Percentiles rank a stretch among this genome's conserved stretches.
Conservation (phyloP, 345 rosid species). For the Populus simonii region DNA sequence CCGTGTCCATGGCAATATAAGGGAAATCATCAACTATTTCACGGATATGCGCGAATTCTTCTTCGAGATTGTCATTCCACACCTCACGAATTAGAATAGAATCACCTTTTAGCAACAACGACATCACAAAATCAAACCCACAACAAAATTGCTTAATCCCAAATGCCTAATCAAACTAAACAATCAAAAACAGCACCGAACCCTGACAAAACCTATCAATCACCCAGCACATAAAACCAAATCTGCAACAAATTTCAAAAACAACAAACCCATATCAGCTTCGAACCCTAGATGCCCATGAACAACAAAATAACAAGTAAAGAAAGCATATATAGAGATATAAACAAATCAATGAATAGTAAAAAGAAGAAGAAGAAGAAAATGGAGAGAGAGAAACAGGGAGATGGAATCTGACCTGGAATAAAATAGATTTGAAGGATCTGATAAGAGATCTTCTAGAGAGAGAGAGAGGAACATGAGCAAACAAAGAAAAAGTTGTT, state of each 20-base stretch:
- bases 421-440: slow-evolving; percentile 3
- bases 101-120: slow-evolving; percentile 50
- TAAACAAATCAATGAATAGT: background rate
- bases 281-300: background rate
- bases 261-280: background rate
- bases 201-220: background rate
- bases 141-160: slow-evolving; percentile 1
- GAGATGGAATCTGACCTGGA: slow-evolving; percentile 6
- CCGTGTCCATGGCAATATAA: slow-evolving; percentile 76
- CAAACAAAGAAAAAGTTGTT: background rate
- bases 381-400: background rate
- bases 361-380: background rate
- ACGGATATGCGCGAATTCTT: slow-evolving; percentile 48
- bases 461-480: background rate
- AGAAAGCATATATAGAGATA: background rate
- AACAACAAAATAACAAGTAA: background rate
- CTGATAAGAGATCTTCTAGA: slow-evolving; percentile 13
- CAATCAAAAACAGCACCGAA: background rate
- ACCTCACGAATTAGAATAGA: slow-evolving; percentile 65
- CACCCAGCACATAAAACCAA: slow-evolving; percentile 8
- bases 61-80: slow-evolving; percentile 57
- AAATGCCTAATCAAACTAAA: background rate
- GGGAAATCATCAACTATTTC: slow-evolving; percentile 56
- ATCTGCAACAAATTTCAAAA: slow-evolving; percentile 8
- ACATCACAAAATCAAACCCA: slow-evolving; percentile 33